Base-by-base conservation (phyloP, 2,329 filamentous ascomycete species). In the Didymella sp. region DNA sequence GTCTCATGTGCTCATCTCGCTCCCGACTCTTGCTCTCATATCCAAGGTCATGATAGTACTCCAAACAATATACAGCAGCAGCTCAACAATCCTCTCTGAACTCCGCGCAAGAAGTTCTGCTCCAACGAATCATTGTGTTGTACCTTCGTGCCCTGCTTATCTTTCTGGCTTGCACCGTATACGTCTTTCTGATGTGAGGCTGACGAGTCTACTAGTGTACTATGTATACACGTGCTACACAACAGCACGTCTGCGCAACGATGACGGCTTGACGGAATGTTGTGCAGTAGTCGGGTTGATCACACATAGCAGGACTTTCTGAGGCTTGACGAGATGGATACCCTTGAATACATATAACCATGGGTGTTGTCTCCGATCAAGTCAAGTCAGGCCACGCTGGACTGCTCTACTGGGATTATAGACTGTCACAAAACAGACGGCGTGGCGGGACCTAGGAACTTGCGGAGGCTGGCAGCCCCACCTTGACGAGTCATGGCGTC, bases 401-500 rank as follows among this genome's bases (percentile, higher is more conserved):
- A 25, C 21, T 17, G 28, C 35, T 21, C 21, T 13, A 21, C 28
- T 9, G 12, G n/a, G 8, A 17, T 38, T 35, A 35, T 46, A 37
- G 27, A 41, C 19, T n/a, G 15, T 28, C 38, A 25, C 19, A 11
- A 28, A 17, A 41, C 24, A 3, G 31, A 37, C n/a, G 33, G 33
- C 15, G 15, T 11, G 4, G 8, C n/a, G 30, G 5, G 25, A 27
- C 25, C 28, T 37, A 45, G 45, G 31, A 49, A 49, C 27, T 44
- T 44, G 52, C 40, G 53, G 46, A 51, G 47, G 47, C 37, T 48
- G 31, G 42, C 33, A 19, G 19, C 40, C 25, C 41, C 33, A 41
- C 33, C 33, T 48, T 51, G 54, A 57, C 54, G n/a, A n/a, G n/a
- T n/a, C n/a, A n/a, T n/a, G n/a, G n/a, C n/a, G n/a, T n/a, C n/a